Base-by-base conservation (phyloP, 2,329 filamentous ascomycete species). In the Fusarium albidum region DNA sequence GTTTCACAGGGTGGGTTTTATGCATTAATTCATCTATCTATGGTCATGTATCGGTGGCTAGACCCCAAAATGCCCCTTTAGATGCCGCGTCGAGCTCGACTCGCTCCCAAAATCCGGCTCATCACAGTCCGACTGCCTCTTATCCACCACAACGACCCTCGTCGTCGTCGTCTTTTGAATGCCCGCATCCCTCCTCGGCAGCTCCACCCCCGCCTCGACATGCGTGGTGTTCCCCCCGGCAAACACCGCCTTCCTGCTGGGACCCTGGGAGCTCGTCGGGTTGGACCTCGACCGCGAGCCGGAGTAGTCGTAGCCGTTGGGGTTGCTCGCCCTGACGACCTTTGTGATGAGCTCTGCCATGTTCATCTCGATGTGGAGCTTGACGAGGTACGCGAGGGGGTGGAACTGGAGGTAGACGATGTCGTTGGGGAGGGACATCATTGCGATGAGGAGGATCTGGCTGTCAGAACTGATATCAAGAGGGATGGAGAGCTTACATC, bases 301-400 rank as follows among this genome's bases (percentile, higher is more conserved):
- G 8, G 64, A 67, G 42, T 66, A 68, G 17, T 67, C 63, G 41
- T 67, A 66, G 8, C 63, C 66, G 9, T 49, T 48, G 17, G 56
- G 51, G 33, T 68, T 68, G 29, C 61, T 66, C 7, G 64, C 64
- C 28, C 66, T 66, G 40, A 68, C 66, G 0, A 78, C 69, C 44
- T 74, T 75, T 15, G 68, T 76, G 60, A 82, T 82, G 15, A 82
- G 74, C 21, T 79, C 77, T 35, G 80, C 79, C 78, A 82, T 81
- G 25, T 75, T 77, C 73, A 82, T 76, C 59, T 82, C 80, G 57
- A 82, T 82, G 49, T 82, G 78, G 11, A 82, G 73, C 49, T 82
- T 82, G 44, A 82, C 77, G 13, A 81, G 72, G 59, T 82, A 82
- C 3, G 78, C 79, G 3, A 82, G 70, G 0, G 79, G 79, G 39